phyloP scores from a whole-genome alignment of 805 yeast species.

The Candida parachauliodes region DNA sequence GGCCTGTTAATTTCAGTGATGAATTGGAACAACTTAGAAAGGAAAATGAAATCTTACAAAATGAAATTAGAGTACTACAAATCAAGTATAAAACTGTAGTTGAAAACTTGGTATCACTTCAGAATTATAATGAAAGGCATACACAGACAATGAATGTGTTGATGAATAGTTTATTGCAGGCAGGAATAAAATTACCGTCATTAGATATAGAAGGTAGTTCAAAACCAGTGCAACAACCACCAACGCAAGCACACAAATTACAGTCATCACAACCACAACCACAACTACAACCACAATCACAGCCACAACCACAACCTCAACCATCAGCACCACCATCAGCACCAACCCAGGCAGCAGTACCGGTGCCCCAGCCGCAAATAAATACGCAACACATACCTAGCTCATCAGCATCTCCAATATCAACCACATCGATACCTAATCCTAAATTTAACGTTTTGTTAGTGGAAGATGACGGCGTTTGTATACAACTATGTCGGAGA shows the following conservation, averaged over 20 bases:
- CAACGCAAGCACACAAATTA: background rate
- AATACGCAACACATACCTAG: no score
- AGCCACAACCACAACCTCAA: constrained; percentile 5
- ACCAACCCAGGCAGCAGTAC: background rate
- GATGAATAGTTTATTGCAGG: constrained; percentile 45
- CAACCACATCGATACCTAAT: constrained; percentile 23
- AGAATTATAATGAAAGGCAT: constrained; percentile 54
- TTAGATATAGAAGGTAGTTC: constrained; percentile 32
- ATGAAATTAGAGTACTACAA: constrained; percentile 39
- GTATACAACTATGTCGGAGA: constrained; percentile 78
- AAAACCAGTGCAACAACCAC: background rate
- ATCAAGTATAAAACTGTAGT: constrained; percentile 62
- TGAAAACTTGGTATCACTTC: constrained; percentile 56
- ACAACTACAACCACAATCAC: constrained; percentile 1
- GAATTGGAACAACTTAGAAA: constrained; percentile 30
- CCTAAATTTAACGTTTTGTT: constrained; percentile 66
- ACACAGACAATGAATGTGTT: constrained; percentile 49
- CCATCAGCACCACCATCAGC: constrained; percentile 1
- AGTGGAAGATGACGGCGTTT: constrained; percentile 79
- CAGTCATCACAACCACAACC: constrained; percentile 3
- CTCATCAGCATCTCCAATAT: constrained; percentile 9
- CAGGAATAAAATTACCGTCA: constrained; percentile 68
- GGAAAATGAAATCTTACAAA: constrained; percentile 30
- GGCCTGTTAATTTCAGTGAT: constrained; percentile 18
- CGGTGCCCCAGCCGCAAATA: no score